These are phyloP conservation scores for Aegilops speltoides DNA, from an alignment of 176 grass and related monocot species.

Conservation along the genomic window DNA sequence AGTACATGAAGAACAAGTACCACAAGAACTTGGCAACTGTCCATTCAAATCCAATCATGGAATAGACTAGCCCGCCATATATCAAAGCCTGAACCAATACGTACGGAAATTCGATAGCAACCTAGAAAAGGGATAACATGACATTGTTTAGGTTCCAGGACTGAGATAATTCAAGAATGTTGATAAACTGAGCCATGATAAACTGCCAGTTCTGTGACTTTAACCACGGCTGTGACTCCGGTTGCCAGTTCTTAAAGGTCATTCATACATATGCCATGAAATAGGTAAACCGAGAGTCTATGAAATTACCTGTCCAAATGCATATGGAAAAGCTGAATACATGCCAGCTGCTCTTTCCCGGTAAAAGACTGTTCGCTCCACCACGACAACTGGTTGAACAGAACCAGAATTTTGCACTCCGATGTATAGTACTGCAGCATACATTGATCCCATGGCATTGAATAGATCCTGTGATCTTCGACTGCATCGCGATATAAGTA, in stretches of 20 bases:
- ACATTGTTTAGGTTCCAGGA: conserved; percentile 28
- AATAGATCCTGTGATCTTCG: conserved; percentile 59
- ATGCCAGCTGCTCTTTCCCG: conserved; percentile 88
- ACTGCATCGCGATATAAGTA: conserved; percentile 35
- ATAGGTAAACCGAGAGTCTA: not conserved
- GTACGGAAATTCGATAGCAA: conserved; percentile 71
- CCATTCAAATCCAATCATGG: conserved; percentile 87
- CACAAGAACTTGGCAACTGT: conserved; percentile 80
- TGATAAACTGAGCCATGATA: not conserved
- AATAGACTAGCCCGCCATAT: conserved; percentile 68
- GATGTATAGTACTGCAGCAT: conserved; percentile 78
- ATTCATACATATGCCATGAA: not conserved
- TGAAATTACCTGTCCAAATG: conserved; percentile 78
- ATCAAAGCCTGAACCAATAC: conserved; percentile 59
- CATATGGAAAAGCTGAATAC: conserved; percentile 96
- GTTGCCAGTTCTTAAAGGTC: not conserved
- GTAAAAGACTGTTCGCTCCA: conserved; percentile 88
- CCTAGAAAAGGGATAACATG: conserved; percentile 41
- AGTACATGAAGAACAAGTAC: conserved; percentile 97
- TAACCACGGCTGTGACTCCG: not conserved
- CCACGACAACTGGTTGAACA: conserved; percentile 81
- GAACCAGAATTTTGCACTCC: conserved; percentile 70
- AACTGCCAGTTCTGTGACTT: not conserved
- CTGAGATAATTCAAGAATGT: conserved; percentile 13
- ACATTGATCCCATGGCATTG: conserved; percentile 90